phyloP scores from a whole-genome alignment of 441 rosid genomes.

The Populus trichocarpa region DNA sequence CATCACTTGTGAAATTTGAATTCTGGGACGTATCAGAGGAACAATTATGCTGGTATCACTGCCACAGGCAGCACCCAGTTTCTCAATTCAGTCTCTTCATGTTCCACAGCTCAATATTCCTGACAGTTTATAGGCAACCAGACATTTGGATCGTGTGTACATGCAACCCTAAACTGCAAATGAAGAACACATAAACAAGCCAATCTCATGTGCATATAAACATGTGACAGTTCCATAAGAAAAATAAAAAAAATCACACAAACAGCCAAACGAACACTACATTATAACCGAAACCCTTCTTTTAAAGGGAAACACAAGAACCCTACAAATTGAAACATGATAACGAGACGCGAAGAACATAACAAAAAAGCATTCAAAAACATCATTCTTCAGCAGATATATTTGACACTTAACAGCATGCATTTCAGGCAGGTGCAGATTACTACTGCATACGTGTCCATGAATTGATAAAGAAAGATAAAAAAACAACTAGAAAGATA shows the following conservation, averaged over 20 bases:
- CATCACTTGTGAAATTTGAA: slow-evolving; percentile 16
- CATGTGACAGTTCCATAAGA: background rate
- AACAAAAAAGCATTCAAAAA: background rate
- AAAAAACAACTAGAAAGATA: no score
- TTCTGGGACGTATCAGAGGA: slow-evolving; percentile 16
- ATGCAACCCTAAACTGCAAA: background rate
- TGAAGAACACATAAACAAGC: background rate
- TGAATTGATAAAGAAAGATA: background rate
- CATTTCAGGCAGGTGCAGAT: background rate
- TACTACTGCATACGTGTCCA: background rate
- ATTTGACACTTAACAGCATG: background rate
- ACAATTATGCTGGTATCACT: slow-evolving; percentile 19
- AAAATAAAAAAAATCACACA: background rate
- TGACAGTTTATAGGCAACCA: background rate
- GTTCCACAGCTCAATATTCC: slow-evolving; percentile 20
- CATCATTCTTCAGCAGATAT: background rate
- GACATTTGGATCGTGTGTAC: slow-evolving; percentile 5
- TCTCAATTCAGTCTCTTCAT: slow-evolving; percentile 20
- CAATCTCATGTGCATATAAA: no score
- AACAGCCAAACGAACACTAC: background rate
- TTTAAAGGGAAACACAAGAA: background rate
- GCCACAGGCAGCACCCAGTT: slow-evolving; percentile 19
- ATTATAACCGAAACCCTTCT: background rate
- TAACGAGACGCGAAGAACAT: background rate
- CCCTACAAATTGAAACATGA: background rate